Percentiles rank a stretch among this genome's conserved stretches.
phyloP scores from a whole-genome alignment of 176 grass and related monocot genomes.

The Carex cristatella region DNA sequence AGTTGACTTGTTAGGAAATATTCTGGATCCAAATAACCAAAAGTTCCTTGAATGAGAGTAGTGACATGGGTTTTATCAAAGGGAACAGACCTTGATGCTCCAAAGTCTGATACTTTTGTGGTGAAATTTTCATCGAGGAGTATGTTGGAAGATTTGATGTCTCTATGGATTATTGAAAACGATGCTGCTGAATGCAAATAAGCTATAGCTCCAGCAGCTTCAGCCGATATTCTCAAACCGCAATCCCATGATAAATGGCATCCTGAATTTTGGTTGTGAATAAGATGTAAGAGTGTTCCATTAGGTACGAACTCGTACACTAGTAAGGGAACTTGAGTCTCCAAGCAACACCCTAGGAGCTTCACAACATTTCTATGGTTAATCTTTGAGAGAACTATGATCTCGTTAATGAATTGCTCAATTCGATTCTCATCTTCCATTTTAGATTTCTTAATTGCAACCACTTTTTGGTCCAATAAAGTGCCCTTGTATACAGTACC shows the following conservation, averaged over 20 bases:
- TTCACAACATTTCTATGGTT: conserved; percentile 22
- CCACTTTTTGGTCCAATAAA: neutral
- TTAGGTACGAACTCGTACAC: conserved; percentile 17
- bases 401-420: conserved; percentile 25
- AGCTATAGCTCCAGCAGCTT: conserved; percentile 13
- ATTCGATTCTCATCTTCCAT: neutral
- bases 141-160: conserved; percentile 24
- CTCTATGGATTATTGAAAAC: conserved; percentile 17
- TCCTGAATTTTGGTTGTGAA: neutral
- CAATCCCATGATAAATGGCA: neutral
- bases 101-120: conserved; percentile 21
- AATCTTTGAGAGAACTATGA: conserved; percentile 15
- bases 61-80: neutral
- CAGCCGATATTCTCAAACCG: neutral
- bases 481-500: conserved; percentile 18
- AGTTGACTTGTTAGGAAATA: no score
- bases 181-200: conserved; percentile 17
- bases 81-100: conserved; percentile 12
- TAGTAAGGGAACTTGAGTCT: conserved; percentile 6
- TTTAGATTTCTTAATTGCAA: conserved; percentile 24
- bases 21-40: no score
- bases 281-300: conserved; percentile 18
- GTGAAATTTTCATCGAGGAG: conserved; percentile 4
- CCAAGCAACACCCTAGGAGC: conserved; percentile 20
- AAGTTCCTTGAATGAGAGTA: no score